Evolutionary conservation across 2,329 filamentous ascomycete genomes (phyloP), one percentile per base, ranked within the genome.

Genomic region (Diaporthe longicolla): DNA sequence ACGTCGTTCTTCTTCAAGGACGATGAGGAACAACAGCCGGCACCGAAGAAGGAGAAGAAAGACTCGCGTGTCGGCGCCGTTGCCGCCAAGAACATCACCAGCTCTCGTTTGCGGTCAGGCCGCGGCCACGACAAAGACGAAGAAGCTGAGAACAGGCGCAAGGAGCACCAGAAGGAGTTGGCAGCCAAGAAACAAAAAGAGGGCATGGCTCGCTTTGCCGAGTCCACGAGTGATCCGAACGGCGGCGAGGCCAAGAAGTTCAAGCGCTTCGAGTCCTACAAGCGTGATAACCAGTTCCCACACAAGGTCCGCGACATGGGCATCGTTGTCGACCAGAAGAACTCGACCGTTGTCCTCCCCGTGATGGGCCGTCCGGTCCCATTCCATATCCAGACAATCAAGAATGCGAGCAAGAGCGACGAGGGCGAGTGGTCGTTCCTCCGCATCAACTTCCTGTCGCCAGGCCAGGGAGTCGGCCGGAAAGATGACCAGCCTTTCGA

Each of bases 1-100:
- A 96, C 96, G 52, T 98, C 96, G 0, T 99, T 99, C 87, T 98
- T 98, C 85, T 99, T 99, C 87, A 97, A 98, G 81, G 96, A 98
- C 78, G 95, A 98, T 75, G 95, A 97, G 81, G 94, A 97, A 78
- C 91, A 94, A 76, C 92, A 95, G 82, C 93, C 94, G 43, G 90
- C 93, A 13, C 93, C 94, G n/a, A 97, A 97, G 78, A 97, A 97
- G 84, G 92, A 95, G 79, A 97, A 97, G 88, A 95, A 93, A 83
- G 93, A 97, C 78, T 88, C 91, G 0, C 91, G 93, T 57, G 93
- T 97, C 11, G 95, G 94, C 73, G 95, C 95, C 37, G 93, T 98
- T 74, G 95, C 95, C 32, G 94, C 95, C 70, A 97, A 96, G 80
- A 99, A 98, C 82, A 98, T 98, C 80, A 98, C 95, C 26, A 96